phyloP scores from a whole-genome alignment of 2,329 filamentous ascomycete genomes.

The Cadophora sp. region DNA sequence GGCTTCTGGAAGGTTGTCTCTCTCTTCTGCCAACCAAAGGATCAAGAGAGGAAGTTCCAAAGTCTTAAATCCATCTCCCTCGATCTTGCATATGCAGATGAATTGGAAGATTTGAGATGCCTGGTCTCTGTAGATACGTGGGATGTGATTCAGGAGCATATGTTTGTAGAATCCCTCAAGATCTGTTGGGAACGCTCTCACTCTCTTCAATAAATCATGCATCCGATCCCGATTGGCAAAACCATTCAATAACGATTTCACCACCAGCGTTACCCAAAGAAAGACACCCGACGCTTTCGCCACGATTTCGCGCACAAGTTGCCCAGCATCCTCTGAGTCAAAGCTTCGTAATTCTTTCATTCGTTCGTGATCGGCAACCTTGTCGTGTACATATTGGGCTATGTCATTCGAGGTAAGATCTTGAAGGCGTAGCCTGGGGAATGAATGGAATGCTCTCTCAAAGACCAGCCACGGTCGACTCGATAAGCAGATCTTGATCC shows the following conservation, averaged over 20 bases:
- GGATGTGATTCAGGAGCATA: no score
- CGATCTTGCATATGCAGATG: no score
- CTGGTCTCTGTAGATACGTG: no score
- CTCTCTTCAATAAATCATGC: no score
- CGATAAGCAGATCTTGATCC: slow-evolving; percentile 15
- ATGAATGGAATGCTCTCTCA: not conserved
- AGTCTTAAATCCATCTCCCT: no score
- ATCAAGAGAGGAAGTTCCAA: no score
- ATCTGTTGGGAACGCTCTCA: no score
- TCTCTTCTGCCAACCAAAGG: no score
- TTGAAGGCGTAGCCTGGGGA: slow-evolving; percentile 3
- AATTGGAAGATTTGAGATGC: no score
- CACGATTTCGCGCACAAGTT: not conserved
- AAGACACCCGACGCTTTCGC: not conserved
- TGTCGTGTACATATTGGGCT: not conserved
- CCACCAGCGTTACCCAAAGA: slow-evolving; percentile 3
- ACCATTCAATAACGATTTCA: not conserved
- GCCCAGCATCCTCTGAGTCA: not conserved
- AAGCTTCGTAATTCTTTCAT: not conserved
- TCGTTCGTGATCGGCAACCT: not conserved
- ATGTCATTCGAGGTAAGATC: slow-evolving; percentile 19
- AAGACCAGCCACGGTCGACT: slow-evolving; percentile 14
- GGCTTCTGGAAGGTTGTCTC: no score
- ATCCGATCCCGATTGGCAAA: not conserved
- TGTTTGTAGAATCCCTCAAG: no score